A percentile compares a stretch with the other conserved stretches of the same genome.
phyloP scores from a whole-genome alignment of 2,329 filamentous ascomycete genomes.

The Pseudogymnoascus sp. region DNA sequence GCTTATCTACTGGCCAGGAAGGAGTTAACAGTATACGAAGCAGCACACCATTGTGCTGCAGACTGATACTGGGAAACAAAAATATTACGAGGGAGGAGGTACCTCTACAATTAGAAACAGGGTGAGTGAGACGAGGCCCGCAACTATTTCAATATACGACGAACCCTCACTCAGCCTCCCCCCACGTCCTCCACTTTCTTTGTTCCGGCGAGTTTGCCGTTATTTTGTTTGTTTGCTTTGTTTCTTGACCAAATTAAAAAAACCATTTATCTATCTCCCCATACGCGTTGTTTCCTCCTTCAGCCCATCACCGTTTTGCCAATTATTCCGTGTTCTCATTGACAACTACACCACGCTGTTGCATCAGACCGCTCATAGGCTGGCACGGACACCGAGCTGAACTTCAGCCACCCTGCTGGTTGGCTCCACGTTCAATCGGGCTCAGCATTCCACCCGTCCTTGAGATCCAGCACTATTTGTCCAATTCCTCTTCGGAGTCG shows the following conservation, averaged over 20 bases:
- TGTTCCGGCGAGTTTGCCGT: neutral
- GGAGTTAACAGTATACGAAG: neutral
- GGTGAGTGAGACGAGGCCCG: neutral
- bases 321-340: neutral
- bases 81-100: neutral
- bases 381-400: neutral
- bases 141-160: constrained; percentile 6
- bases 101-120: constrained; percentile 1
- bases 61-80: neutral
- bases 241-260: neutral
- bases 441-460: constrained; percentile 9
- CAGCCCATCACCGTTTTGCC: neutral
- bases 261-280: neutral
- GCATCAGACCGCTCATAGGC: neutral
- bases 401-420: constrained; percentile 1
- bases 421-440: constrained; percentile 2
- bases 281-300: neutral
- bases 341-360: neutral
- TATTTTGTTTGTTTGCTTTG: neutral
- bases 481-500: neutral
- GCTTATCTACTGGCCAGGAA: neutral
- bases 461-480: neutral
- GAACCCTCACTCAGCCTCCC: neutral
- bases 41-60: neutral
- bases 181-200: neutral